Evolutionary conservation across 176 grass and related monocot species (phyloP), one percentile per base, ranked within the genome.

Genomic region (Luzula sylvatica): DNA sequence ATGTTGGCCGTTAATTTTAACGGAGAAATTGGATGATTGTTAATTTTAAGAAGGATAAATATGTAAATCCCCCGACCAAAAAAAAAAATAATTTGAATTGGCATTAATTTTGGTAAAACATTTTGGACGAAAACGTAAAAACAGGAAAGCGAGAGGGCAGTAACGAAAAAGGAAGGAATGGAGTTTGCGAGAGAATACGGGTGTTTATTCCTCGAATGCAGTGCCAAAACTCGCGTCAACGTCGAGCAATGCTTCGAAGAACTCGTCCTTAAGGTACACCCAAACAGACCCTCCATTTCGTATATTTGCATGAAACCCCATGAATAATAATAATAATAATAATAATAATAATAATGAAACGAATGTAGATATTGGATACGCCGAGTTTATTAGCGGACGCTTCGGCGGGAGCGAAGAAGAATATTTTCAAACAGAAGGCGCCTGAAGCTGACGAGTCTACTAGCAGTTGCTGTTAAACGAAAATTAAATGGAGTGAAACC

Each of bases 211-310:
- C 78, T 98, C 51, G 92, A 98, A 58, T 90, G 92, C 71, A 98
- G 92, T 20, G 92, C 92, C 3, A 98, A 98, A 50, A 98, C 92
- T 26, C 77, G 80, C 60, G 71, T 86, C 45, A 98, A 98, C 53
- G 85, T 90, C 23, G 85, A 90, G 54, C 85, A 98, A 61, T 86
- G 92, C 68, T 98, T 90, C 32, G 85, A 98, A 68, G 92, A 98
- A 54, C 84, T 90, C 1, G 92, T 98, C 56, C 65, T 98, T 15
- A 98, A 83, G 85, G 92, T 35, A 35, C 30, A 35, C 0, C 30
- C 9, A 9, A 9, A 35, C 30, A 35, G 0, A 35, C 30, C 30
- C 30, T 35, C 9, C 30, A 35, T 35, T 35, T 35, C 30, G 9
- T 35, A 9, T 7, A 35, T 35, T 35, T 35, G 30, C 30, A 35